Evolutionary conservation across 2,329 filamentous ascomycete species (phyloP), one percentile per base, ranked within the genome.

Genomic region (Chaetomiaceae sp.): DNA sequence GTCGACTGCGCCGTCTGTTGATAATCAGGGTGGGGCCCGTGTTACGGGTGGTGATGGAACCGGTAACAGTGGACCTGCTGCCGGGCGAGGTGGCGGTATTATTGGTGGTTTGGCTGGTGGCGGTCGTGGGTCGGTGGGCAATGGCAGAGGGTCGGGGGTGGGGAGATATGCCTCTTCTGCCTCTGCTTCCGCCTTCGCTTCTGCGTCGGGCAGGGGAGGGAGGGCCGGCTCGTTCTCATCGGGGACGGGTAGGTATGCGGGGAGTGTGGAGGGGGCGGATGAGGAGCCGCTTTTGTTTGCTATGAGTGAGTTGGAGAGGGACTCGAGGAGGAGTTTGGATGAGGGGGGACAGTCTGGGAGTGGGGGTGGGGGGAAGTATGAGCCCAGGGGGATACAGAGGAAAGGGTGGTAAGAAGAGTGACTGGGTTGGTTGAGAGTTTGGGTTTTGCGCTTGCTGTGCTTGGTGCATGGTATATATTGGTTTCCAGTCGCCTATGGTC

Each of bases 281-380:
- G 86, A 88, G 51, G 86, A 89, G 63, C 84, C 83, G 0, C 68
- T 89, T 9, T 75, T 89, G 9, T 89, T 89, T 67, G 83, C 86
- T 58, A 82, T 89, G 75, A 87, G 83, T 33, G 86, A 89, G 67
- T 80, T 88, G 65, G 83, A 83, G 60, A 74, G 79, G 17, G 76
- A 77, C 52, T 77, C 77, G 40, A 73, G 82, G 57, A 75, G 79
- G 57, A 85, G 80, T 60, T 66, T 84, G 7, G 82, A 85, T 59
- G 82, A 84, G 22, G 38, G 12, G 23, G 25, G 23, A n/a, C 14
- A 19, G 11, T 9, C 2, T 2, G 20, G 45, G 14, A 8, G 29
- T 25, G 15, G 23, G 14, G 33, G 51, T 47, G 53, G 31, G 42
- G 50, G 42, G 5, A 49, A 33, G 39, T 62, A 55, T 53, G 62